Conservation (phyloP, 768 basidiomycete species). For the Pholiota microspora region DNA sequence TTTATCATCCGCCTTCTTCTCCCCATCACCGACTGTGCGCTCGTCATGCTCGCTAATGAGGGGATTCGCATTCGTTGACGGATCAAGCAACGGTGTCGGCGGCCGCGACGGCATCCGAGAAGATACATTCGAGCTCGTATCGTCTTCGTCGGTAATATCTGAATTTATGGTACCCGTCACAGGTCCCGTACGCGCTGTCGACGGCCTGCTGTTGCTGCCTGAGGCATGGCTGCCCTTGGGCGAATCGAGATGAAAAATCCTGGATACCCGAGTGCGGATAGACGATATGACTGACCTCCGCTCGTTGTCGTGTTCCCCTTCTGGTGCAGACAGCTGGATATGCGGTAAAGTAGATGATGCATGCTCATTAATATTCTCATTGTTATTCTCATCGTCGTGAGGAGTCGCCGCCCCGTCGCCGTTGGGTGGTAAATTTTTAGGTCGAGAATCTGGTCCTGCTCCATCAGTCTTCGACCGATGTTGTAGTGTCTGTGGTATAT, state of each 20-base stretch:
- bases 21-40: constrained; percentile 33
- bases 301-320: neutral
- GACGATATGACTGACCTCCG: constrained; percentile 3
- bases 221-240: neutral
- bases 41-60: constrained; percentile 30
- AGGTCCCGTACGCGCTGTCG: neutral
- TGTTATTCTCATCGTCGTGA: neutral
- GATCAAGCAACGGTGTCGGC: constrained; percentile 68
- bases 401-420: neutral
- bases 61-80: constrained; percentile 73
- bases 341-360: neutral
- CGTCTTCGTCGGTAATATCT: constrained; percentile 13
- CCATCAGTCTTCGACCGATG: constrained; percentile 1
- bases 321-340: neutral
- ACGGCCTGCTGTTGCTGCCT: neutral
- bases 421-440: constrained; percentile 1
- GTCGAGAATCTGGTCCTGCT: constrained; percentile 3
- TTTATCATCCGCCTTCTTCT: constrained; percentile 33
- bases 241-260: constrained; percentile 7
- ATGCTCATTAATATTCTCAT: neutral
- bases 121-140: constrained; percentile 18
- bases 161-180: neutral
- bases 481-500: constrained; percentile 6
- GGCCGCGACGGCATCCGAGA: constrained; percentile 37
- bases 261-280: constrained; percentile 15